Evolutionary conservation across 768 basidiomycete species (phyloP), one percentile per base, ranked within the genome.

Genomic region (Aureoboletus auriporus): DNA sequence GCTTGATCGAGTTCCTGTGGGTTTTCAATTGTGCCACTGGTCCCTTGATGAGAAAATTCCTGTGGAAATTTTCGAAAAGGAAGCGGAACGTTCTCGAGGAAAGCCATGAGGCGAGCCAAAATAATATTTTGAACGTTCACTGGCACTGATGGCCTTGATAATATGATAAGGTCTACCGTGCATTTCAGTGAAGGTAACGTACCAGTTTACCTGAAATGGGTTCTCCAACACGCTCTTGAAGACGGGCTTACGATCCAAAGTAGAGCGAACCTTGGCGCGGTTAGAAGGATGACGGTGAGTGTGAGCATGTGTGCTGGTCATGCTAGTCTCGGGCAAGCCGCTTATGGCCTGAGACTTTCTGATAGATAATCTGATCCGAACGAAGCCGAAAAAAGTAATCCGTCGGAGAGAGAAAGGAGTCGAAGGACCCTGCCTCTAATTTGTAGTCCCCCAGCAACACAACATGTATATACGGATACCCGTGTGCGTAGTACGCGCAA

Each of bases 191-290:
- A 20, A 50, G 49, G 51, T 47, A 51, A 50, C 60, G 4, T 58
- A 89, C 89, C 89, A 92, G 61, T 68, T 63, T 13, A 90, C 71
- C 10, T 76, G 75, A 56, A 86, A 84, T 3, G 89, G 89, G 50
- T 78, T 90, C 43, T 83, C 82, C 20, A 92, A 69, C 1, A 84
- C 83, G 49, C 78, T 75, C 54, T 81, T 89, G 69, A 80, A 89
- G 1, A 83, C 78, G 1, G 72, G 68, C 58, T 83, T 90, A 39
- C 74, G 78, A 20, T 89, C 86, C 13, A 59, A 7, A 8, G 53
- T 49, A 14, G 65, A 50, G n/a, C 71, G 70, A 17, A 68, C 62
- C 54, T 73, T 82, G 27, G 77, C 79, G 36, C 88, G 81, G 57
- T 85, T 86, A 1, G 88, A 86, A 11, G 66, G 64, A 51, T 84